Conservation (phyloP, 208 protist genomes). For the Crithidia sp. region DNA sequence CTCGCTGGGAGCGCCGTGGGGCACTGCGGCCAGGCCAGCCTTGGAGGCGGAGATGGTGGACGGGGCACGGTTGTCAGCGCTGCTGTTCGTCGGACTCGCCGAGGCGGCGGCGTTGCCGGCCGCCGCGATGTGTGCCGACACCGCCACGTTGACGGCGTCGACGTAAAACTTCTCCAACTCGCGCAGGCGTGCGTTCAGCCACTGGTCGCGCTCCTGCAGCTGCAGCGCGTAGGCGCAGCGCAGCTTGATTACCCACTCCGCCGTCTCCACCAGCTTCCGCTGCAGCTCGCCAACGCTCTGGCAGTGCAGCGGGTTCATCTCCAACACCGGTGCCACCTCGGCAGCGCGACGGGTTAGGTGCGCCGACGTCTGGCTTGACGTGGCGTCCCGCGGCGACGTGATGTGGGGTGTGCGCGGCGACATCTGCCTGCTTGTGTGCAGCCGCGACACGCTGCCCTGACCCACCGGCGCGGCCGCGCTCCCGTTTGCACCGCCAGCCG, state of each 20-base stretch:
- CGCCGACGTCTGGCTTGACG: conserved; percentile 24
- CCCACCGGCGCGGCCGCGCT: not conserved
- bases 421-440: conserved; percentile 25
- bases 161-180: conserved; percentile 31
- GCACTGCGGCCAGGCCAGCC: not conserved
- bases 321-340: conserved; percentile 53
- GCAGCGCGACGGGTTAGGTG: conserved; percentile 52
- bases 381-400: conserved; percentile 23
- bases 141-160: not conserved
- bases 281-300: conserved; percentile 56
- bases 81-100: conserved; percentile 3
- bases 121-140: not conserved
- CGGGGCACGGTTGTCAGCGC: conserved; percentile 6
- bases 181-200: conserved; percentile 55
- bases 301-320: conserved; percentile 64
- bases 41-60: conserved; percentile 12
- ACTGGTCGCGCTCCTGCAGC: conserved; percentile 50
- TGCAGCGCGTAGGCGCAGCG: conserved; percentile 59
- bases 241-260: conserved; percentile 54
- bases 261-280: conserved; percentile 63
- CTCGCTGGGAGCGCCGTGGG: not conserved
- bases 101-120: not conserved
- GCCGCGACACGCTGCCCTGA: conserved; percentile 8
- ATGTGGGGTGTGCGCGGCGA: conserved; percentile 22
- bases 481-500: not conserved